Conservation (phyloP, 306 rosid genomes). For the Cucurbita ficifolia region DNA sequence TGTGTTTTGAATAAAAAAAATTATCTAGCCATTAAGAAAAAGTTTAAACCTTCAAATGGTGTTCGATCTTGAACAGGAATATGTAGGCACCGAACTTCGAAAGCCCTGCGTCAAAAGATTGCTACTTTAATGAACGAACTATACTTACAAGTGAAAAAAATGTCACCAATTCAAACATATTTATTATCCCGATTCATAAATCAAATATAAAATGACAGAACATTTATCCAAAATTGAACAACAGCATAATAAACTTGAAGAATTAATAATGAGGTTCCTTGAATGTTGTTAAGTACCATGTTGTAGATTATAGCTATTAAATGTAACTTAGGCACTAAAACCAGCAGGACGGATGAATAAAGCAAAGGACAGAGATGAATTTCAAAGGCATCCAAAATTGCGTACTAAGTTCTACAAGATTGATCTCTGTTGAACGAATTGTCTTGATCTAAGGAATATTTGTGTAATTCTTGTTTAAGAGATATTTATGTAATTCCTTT, state of each 20-base stretch:
- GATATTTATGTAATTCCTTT: too few relatives aligned
- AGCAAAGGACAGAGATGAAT: too few relatives aligned
- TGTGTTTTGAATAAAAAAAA: too few relatives aligned
- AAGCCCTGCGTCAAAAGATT: slow-evolving; percentile 42
- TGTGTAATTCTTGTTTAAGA: too few relatives aligned
- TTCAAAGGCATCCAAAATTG: too few relatives aligned
- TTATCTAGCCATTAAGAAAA: background rate
- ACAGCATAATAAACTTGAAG: background rate
- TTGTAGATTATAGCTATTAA: too few relatives aligned
- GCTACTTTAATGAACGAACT: background rate
- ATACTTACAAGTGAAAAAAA: background rate
- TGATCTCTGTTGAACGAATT: too few relatives aligned
- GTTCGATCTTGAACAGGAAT: slow-evolving; percentile 74
- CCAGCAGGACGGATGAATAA: too few relatives aligned
- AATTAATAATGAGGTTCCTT: background rate
- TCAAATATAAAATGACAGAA: background rate
- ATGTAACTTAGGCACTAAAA: too few relatives aligned
- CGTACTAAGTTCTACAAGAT: too few relatives aligned
- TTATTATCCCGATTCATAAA: background rate
- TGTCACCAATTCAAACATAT: background rate
- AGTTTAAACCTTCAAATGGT: slow-evolving; percentile 69
- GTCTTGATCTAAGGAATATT: too few relatives aligned
- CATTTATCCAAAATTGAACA: background rate
- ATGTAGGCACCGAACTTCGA: slow-evolving; percentile 87
- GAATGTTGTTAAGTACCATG: too few relatives aligned